Evolutionary conservation across 2,329 filamentous ascomycete genomes (phyloP).

Genomic region (Ploettnerulaceae sp.): DNA sequence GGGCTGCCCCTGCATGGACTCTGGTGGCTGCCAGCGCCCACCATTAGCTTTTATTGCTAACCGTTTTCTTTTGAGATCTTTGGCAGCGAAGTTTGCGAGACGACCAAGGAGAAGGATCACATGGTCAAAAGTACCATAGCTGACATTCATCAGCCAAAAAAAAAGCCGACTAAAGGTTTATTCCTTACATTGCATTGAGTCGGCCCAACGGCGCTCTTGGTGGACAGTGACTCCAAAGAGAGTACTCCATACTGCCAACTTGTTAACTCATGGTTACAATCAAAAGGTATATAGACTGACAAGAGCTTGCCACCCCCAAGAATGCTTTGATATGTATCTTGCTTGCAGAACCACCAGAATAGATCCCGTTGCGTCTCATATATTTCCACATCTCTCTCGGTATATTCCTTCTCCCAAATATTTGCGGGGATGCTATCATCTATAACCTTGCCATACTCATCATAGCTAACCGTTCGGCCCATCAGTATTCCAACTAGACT

Average conservation of each 20-base stretch:
- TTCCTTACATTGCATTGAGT: constrained; percentile 66
- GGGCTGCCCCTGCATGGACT: constrained; percentile 15
- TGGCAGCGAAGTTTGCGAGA: constrained; percentile 70
- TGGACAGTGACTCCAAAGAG: constrained; percentile 79
- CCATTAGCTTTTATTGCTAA: constrained; percentile 55
- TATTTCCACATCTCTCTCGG: constrained; percentile 61
- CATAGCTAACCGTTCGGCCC: constrained; percentile 53
- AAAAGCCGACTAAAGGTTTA: too few species aligned
- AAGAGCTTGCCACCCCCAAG: constrained; percentile 80
- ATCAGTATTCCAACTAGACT: constrained; percentile 53
- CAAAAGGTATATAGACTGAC: constrained; percentile 50
- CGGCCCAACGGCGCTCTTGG: constrained; percentile 76
- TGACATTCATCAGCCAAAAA: too few species aligned
- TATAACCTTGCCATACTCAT: constrained; percentile 48
- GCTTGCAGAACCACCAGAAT: constrained; percentile 95
- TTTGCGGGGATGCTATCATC: constrained; percentile 20
- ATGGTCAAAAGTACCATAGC: constrained; percentile 88
- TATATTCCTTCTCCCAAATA: constrained; percentile 20
- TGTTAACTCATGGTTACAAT: constrained; percentile 6
- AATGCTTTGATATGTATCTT: constrained; percentile 88
- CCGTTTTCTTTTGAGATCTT: constrained; percentile 74
- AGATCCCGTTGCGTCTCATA: constrained; percentile 81
- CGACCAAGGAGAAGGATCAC: constrained; percentile 76
- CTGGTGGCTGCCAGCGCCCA: constrained; percentile 33
- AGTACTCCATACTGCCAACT: constrained; percentile 56